phyloP scores from a whole-genome alignment of 139 green algal genomes.

The Deuterostichococcus epilithicus region DNA sequence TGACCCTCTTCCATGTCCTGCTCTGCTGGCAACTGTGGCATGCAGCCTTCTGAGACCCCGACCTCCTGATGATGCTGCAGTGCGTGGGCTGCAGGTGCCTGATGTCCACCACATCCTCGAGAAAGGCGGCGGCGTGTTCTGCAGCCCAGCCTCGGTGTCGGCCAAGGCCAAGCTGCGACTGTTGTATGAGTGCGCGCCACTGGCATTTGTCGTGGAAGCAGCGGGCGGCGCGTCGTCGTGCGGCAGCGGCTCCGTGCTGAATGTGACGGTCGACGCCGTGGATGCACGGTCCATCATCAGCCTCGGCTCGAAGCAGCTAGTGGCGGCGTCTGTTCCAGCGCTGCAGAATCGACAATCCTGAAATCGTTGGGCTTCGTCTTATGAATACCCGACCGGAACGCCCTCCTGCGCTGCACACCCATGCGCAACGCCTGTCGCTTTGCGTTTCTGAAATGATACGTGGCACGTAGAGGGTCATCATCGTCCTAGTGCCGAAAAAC shows the following conservation, averaged over 20 bases:
- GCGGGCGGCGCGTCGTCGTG: slow-evolving; percentile 58
- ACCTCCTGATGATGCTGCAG: background rate
- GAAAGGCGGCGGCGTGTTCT: slow-evolving; percentile 83
- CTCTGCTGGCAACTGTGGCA: too few relatives aligned
- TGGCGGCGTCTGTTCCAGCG: background rate
- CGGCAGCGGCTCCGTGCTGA: slow-evolving; percentile 39
- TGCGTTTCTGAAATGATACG: too few relatives aligned
- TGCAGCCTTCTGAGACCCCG: too few relatives aligned
- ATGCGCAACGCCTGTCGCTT: too few relatives aligned
- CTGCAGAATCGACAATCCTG: background rate
- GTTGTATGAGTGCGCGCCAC: slow-evolving; percentile 76
- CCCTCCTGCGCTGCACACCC: too few relatives aligned
- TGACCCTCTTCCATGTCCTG: too few relatives aligned
- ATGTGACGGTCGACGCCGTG: slow-evolving; percentile 22
- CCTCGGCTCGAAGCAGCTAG: slow-evolving; percentile 33
- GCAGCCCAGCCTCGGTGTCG: slow-evolving; percentile 56
- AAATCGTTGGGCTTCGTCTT: too few relatives aligned
- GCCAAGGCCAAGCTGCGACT: slow-evolving; percentile 77
- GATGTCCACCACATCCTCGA: slow-evolving; percentile 85
- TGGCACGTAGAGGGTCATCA: too few relatives aligned
- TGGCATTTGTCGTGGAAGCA: slow-evolving; percentile 73
- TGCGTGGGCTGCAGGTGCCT: slow-evolving; percentile 56
- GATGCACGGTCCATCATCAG: slow-evolving; percentile 34
- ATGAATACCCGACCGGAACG: too few relatives aligned
- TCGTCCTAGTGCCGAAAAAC: too few relatives aligned